Base-by-base conservation (phyloP, 164 flowering plant species). In the Liriodendron chinense region DNA sequence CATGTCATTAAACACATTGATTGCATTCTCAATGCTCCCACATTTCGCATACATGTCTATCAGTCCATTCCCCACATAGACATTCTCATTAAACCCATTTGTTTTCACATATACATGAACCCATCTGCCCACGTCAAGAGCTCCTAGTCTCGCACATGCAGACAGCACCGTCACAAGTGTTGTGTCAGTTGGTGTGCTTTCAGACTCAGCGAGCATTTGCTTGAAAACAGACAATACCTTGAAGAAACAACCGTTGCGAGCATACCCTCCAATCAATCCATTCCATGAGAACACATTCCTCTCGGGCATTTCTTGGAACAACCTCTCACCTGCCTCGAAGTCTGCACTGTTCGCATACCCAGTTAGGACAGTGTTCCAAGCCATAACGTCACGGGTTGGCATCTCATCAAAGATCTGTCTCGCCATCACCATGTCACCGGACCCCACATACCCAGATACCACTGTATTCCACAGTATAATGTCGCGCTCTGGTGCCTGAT, bases 21-120 rank as follows among this genome's bases (percentile, higher is more conserved):
- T 21, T 2, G 92, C 85, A 68, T 63, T 78, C 50, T 88, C 89
- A 28, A 92, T 80, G 63, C 83, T 63, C 49, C 97, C 94, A 78
- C 94, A 89, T 80, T 88, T 92, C 22, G 93, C 85, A 78, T 90
- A 92, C 93, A 92, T 88, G 76, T 92, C 93, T 10, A 89, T 84
- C 76, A 90, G 77, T 62, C 87, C 86, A 80, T 90, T 90, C 26
- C 85, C 87, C 18, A 91, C 80, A 74, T 73, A 88, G 43, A 88
- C 71, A 82, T 88, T 89, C 63, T 74, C 80, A 65, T 77, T 78
- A 63, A 79, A 82, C 1, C 89, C 93, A 70, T 68, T 80, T 70
- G 72, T 82, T 71, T 83, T 83, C 0, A 90, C 87, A 81, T 87
- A 90, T 18, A 76, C 80, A 74, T 88, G 94, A 23, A 89, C 78